Evolutionary conservation across 257 asterid species (phyloP), one percentile per base, ranked within the genome.

Genomic region (Verbascum thapsus): DNA sequence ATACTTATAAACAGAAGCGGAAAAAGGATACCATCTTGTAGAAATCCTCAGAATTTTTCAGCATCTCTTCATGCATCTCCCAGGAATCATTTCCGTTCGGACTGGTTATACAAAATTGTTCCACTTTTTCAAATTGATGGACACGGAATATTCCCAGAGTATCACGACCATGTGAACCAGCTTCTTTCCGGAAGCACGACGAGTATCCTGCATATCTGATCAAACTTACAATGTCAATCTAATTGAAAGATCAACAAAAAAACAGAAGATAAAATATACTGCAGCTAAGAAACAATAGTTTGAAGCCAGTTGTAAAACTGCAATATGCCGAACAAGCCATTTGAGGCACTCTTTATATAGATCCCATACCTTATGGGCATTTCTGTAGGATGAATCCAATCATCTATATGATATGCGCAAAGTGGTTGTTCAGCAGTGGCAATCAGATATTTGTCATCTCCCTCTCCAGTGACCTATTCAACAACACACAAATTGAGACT

Each of bases 21-120:
- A 37, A 56, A n/a, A 42, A 12, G 23, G 13, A 39, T 69, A 91
- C 98, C 96, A 12, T 74, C 77, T 85, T 75, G 80, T 86, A 91
- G 69, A 91, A 91, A 15, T 88, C 98, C 78, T 91, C 96, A 3
- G 97, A 83, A 50, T 91, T 91, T 39, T 77, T 90, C 8, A 91
- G 69, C 96, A 91, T 88, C 73, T 91, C 96, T 56, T 91, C 98
- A n/a, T 85, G 96, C 96, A 91, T 88, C 20, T 86, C 95, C 96
- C 95, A 91, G 4, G 98, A 91, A 58, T 91, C 91, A 69, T 70
- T 76, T 53, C 79, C 90, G 49, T 83, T 84, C 47, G 97, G 97
- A 68, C 86, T 80, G 30, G 96, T 87, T 15, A 92, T 64, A 56
- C 99, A 89, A 74, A 87, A 92, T 59, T 92, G 99, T 67, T 89